Conservation (phyloP, 169 alveolate genomes). For the Prorocentrum cordatum region DNA sequence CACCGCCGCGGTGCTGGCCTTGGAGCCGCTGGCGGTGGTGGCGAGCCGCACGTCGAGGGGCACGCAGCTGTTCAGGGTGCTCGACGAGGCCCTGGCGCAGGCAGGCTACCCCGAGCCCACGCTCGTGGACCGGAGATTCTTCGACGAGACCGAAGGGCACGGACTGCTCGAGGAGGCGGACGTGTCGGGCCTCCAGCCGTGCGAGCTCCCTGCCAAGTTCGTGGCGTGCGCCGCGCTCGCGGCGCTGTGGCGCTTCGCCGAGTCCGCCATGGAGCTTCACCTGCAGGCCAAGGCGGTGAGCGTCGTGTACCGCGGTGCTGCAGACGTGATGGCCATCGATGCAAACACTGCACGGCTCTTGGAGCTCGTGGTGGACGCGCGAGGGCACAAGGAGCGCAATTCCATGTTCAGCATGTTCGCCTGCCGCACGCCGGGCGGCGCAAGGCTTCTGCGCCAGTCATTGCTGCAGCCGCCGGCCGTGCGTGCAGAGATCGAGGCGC, state of each 20-base stretch:
- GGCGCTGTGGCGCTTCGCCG: neutral
- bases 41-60: conserved; percentile 10
- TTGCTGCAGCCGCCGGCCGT: conserved; percentile 21
- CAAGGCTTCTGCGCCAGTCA: conserved; percentile 1
- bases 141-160: conserved; percentile 30
- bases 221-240: neutral
- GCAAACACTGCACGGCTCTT: neutral
- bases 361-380: neutral
- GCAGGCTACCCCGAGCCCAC: neutral
- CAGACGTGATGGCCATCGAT: neutral
- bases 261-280: neutral
- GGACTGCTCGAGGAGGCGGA: neutral
- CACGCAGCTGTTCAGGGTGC: neutral
- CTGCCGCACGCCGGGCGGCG: neutral
- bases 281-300: neutral
- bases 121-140: conserved; percentile 17
- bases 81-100: neutral
- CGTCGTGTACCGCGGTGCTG: neutral
- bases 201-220: neutral
- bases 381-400: neutral
- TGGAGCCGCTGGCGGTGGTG: neutral
- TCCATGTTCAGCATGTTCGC: neutral
- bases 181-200: neutral
- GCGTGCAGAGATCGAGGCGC: neutral
- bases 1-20: neutral